Evolutionary conservation across 2,329 filamentous ascomycete genomes (phyloP).

Genomic region (Hypocreales sp.): DNA sequence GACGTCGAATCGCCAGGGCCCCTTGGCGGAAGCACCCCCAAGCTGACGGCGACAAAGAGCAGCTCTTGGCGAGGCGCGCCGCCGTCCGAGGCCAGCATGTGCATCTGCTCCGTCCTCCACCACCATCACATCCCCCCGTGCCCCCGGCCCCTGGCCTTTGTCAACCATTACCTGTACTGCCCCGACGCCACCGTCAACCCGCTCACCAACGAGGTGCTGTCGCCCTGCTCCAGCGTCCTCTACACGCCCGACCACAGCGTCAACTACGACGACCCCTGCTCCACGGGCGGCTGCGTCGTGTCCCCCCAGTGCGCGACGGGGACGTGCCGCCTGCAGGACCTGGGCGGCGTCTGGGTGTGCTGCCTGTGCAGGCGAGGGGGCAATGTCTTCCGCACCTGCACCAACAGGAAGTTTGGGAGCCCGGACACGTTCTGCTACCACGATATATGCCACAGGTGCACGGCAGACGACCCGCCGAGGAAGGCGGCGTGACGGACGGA

Average conservation of each 20-base stretch:
- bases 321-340: slow-evolving; percentile 30
- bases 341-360: slow-evolving; percentile 32
- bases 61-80: too few species aligned
- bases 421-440: slow-evolving; percentile 38
- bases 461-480: slow-evolving; percentile 12
- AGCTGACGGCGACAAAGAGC: too few species aligned
- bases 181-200: slow-evolving; percentile 15
- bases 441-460: slow-evolving; percentile 28
- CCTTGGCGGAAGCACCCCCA: too few species aligned
- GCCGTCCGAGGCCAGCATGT: slow-evolving; percentile 31
- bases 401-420: slow-evolving; percentile 26
- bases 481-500: not conserved
- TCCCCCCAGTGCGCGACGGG: slow-evolving; percentile 30
- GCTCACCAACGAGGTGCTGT: slow-evolving; percentile 9
- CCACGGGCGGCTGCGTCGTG: slow-evolving; percentile 26
- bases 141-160: slow-evolving; percentile 21
- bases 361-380: slow-evolving; percentile 30
- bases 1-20: too few species aligned
- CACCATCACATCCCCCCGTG: slow-evolving; percentile 33
- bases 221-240: slow-evolving; percentile 11
- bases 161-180: slow-evolving; percentile 29
- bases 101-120: slow-evolving; percentile 32
- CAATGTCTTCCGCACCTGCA: slow-evolving; percentile 29
- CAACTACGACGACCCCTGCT: slow-evolving; percentile 27
- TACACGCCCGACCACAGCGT: slow-evolving; percentile 14